Evolutionary conservation across 2,329 filamentous ascomycete genomes (phyloP).

Genomic region (Calonectria naviculata): DNA sequence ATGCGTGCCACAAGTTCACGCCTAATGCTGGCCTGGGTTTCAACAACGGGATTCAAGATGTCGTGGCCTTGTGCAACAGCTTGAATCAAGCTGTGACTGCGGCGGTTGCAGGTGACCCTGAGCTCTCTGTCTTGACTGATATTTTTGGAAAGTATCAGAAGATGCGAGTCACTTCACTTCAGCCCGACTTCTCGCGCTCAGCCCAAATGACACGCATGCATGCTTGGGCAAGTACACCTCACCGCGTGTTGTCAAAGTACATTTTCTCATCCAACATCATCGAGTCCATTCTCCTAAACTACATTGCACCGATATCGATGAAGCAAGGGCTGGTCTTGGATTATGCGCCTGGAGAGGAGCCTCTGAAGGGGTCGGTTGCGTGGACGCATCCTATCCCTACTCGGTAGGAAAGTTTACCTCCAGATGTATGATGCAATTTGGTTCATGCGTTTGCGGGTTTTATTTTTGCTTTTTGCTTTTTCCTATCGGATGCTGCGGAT

Average conservation of each 20-base stretch:
- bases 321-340: not conserved
- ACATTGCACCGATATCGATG: not conserved
- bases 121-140: not conserved
- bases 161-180: not conserved
- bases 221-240: not conserved
- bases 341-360: not conserved
- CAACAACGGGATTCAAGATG: slow-evolving; percentile 24
- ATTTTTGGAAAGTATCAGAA: not conserved
- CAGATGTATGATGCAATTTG: not conserved
- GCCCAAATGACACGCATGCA: slow-evolving; percentile 3
- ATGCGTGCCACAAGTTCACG: slow-evolving; percentile 33
- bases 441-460: no score
- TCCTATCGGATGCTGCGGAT: no score
- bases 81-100: not conserved
- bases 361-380: not conserved
- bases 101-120: not conserved
- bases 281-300: not conserved
- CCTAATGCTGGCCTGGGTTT: slow-evolving; percentile 30
- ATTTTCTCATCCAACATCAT: not conserved
- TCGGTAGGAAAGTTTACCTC: not conserved
- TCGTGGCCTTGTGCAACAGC: not conserved
- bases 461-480: no score
- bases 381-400: not conserved
- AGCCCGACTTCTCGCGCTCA: not conserved
- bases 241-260: not conserved